Evolutionary conservation across 106 monocot genomes (phyloP).

Genomic region (Chionographis japonica): DNA sequence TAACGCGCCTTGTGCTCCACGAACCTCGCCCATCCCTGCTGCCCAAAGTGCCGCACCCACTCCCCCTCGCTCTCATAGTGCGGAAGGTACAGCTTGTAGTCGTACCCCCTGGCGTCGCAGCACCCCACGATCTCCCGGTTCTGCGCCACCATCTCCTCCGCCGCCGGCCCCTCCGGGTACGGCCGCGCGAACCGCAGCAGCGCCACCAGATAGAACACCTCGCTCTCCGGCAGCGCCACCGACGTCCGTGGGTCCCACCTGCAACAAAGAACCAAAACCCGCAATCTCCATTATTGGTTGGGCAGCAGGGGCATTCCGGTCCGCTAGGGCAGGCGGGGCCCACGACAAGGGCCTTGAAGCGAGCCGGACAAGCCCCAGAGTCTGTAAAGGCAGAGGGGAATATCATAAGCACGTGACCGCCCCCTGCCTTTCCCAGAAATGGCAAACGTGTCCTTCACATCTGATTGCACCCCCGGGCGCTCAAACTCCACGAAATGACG

Average conservation of each 20-base stretch:
- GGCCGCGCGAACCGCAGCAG: slow-evolving; percentile 71
- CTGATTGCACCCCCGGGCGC: no score
- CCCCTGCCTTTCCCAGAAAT: no score
- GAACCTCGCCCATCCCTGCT: slow-evolving; percentile 54
- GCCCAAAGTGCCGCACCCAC: slow-evolving; percentile 74
- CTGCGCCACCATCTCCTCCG: slow-evolving; percentile 55
- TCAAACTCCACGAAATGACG: no score
- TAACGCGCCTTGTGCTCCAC: slow-evolving; percentile 53
- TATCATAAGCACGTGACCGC: no score
- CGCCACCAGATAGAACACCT: slow-evolving; percentile 92
- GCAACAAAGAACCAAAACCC: background rate
- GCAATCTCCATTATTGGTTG: no score
- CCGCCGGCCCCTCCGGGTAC: slow-evolving; percentile 47
- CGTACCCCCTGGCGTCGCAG: slow-evolving; percentile 64
- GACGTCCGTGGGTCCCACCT: slow-evolving; percentile 88
- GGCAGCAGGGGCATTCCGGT: no score
- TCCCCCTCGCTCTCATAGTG: slow-evolving; percentile 52
- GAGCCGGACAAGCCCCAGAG: no score
- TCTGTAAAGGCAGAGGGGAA: no score
- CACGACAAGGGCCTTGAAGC: no score
- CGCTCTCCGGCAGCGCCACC: slow-evolving; percentile 62
- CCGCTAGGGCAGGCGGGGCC: no score
- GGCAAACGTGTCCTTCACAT: no score
- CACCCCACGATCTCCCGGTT: slow-evolving; percentile 53
- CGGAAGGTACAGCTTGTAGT: slow-evolving; percentile 88